A percentile compares a stretch with the other conserved stretches of the same genome.
These are phyloP conservation scores for Quercus alba DNA, from an alignment of 306 rosid genomes.

Conservation along the genomic window DNA sequence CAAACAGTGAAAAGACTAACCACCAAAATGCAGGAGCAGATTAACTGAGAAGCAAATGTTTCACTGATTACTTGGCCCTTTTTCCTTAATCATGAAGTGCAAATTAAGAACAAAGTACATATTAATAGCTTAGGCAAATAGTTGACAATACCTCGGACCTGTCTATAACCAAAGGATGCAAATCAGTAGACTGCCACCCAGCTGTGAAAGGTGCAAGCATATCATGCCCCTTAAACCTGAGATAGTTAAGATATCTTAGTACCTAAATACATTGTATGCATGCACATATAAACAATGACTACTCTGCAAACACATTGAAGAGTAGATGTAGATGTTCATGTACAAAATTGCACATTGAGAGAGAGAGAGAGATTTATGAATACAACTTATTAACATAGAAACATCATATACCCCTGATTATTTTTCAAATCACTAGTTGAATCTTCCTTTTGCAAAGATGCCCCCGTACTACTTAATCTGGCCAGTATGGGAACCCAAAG, in stretches of 20 bases:
- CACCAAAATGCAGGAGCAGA: neutral
- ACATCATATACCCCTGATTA: slow-evolving; percentile 45
- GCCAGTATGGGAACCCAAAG: slow-evolving; percentile 39
- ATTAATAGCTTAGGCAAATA: neutral
- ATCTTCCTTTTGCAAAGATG: slow-evolving; percentile 54
- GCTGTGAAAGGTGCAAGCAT: slow-evolving; percentile 99
- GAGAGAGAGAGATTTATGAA: slow-evolving; percentile 6
- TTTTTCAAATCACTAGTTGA: slow-evolving; percentile 28
- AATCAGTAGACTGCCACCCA: slow-evolving; percentile 67
- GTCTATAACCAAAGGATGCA: slow-evolving; percentile 71
- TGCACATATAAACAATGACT: neutral
- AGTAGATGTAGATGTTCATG: neutral
- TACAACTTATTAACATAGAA: slow-evolving; percentile 1
- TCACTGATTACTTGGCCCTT: neutral
- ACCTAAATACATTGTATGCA: neutral
- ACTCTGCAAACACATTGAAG: neutral
- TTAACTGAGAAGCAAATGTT: neutral
- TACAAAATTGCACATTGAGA: neutral
- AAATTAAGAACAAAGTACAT: neutral
- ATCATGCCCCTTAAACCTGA: slow-evolving; percentile 76
- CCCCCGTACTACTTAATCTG: slow-evolving; percentile 42
- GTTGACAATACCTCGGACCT: slow-evolving; percentile 61
- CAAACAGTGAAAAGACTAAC: neutral
- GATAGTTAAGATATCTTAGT: slow-evolving; percentile 22
- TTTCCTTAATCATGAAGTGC: neutral